Conservation (phyloP, 208 protist genomes). For the Acanthamoeba triangularis region DNA sequence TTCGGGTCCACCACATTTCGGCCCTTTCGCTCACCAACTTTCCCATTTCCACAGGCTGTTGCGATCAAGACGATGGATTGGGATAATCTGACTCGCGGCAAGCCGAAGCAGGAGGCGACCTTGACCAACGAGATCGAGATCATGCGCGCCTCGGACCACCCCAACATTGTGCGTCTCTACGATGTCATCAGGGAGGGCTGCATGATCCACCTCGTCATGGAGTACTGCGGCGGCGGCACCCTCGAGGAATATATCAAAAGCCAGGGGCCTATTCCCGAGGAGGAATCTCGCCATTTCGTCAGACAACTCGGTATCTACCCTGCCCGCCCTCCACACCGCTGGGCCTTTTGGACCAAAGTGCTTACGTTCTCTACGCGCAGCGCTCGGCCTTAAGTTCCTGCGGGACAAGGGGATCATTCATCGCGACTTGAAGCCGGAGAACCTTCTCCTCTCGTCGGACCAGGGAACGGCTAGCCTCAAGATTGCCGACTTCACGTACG, state of each 20-base stretch:
- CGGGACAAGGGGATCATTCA: conserved; percentile 64
- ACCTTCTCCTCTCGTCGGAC: conserved; percentile 38
- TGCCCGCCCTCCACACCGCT: neutral
- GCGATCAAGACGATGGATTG: conserved; percentile 70
- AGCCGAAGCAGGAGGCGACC: neutral
- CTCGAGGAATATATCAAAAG: conserved; percentile 26
- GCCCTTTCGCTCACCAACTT: neutral
- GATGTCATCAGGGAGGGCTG: conserved; percentile 39
- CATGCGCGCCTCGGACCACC: conserved; percentile 66
- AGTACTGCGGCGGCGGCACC: conserved; percentile 65
- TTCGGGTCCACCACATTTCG: neutral
- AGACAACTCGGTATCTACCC: conserved; percentile 35
- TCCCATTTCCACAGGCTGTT: neutral
- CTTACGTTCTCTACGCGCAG: neutral
- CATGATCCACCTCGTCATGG: conserved; percentile 62
- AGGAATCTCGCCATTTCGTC: neutral
- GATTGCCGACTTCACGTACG: conserved; percentile 76
- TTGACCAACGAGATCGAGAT: conserved; percentile 72
- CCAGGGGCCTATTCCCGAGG: conserved; percentile 7
- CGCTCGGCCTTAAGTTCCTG: conserved; percentile 70
- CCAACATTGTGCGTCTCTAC: conserved; percentile 72
- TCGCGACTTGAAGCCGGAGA: conserved; percentile 73
- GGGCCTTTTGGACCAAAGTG: neutral
- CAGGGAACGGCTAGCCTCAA: conserved; percentile 1
- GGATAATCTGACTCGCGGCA: conserved; percentile 25